phyloP scores from a whole-genome alignment of 495 filamentous ascomycete genomes.

The Hypomontagnella monticulosa region DNA sequence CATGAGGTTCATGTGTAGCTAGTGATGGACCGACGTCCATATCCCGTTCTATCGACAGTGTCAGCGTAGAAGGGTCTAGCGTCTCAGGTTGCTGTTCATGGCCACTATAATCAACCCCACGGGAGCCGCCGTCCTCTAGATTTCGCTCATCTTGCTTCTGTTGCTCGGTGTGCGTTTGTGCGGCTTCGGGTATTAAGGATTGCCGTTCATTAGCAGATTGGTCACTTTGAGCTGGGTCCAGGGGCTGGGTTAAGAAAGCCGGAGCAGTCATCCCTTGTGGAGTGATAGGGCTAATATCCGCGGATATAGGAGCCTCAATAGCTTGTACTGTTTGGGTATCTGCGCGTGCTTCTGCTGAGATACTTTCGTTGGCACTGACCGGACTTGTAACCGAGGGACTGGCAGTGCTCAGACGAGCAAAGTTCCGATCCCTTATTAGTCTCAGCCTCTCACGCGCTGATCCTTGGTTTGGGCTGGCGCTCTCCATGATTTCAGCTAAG shows the following conservation, averaged over 20 bases:
- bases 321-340: conserved; percentile 9
- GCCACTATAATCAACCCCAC: conserved; percentile 5
- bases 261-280: conserved; percentile 20
- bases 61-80: conserved; percentile 52
- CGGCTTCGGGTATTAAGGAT: conserved; percentile 15
- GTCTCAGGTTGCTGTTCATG: conserved; percentile 45
- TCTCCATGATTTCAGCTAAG: conserved; percentile 42
- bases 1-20: conserved; percentile 30
- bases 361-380: not conserved
- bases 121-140: conserved; percentile 14
- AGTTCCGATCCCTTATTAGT: conserved; percentile 29
- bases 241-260: conserved; percentile 9
- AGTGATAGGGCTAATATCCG: conserved; percentile 17
- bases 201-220: conserved; percentile 17
- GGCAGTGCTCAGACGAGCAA: conserved; percentile 14
- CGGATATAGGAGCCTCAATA: not conserved
- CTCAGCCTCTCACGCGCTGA: conserved; percentile 47
- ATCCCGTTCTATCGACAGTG: conserved; percentile 46
- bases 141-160: conserved; percentile 7
- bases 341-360: conserved; percentile 4
- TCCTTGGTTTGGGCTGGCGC: conserved; percentile 13
- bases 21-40: conserved; percentile 37
- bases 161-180: conserved; percentile 2
- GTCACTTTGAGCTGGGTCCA: not conserved
- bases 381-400: not conserved